Conservation (phyloP, 2,329 filamentous ascomycete species). For the Sclerotinia nivalis region DNA sequence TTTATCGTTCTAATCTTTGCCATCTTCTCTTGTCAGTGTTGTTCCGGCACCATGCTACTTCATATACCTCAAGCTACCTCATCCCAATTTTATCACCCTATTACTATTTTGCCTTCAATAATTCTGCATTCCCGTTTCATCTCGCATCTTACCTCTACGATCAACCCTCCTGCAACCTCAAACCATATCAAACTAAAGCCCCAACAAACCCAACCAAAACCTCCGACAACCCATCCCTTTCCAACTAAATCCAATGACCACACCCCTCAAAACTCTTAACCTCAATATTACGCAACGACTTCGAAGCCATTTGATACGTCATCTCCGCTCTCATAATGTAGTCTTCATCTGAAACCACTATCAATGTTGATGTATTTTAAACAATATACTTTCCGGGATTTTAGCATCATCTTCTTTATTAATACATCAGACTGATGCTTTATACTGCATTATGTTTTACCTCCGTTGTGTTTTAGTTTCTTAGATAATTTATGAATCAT, state of each 20-base stretch:
- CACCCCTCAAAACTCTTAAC: constrained; percentile 26
- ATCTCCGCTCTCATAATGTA: constrained; percentile 27
- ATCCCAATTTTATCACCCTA: too few relatives aligned
- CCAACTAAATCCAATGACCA: constrained; percentile 30
- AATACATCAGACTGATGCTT: constrained; percentile 22
- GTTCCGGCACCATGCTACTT: too few relatives aligned
- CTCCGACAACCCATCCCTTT: constrained; percentile 29
- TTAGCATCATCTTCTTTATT: constrained; percentile 28
- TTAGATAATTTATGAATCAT: neutral
- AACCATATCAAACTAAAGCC: neutral
- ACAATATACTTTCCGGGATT: constrained; percentile 26
- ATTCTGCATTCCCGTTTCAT: too few relatives aligned
- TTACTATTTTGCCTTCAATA: too few relatives aligned
- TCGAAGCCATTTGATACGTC: constrained; percentile 5
- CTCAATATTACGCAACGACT: neutral
- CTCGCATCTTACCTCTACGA: too few relatives aligned
- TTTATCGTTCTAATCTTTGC: too few relatives aligned
- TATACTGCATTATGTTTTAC: constrained; percentile 24
- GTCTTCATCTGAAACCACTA: constrained; percentile 25
- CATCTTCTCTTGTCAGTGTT: too few relatives aligned
- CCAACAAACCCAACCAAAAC: constrained; percentile 26
- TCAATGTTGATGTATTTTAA: constrained; percentile 23
- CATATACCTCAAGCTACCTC: too few relatives aligned
- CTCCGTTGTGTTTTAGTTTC: neutral
- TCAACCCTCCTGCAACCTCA: too few relatives aligned